Base-by-base conservation (phyloP, 352 stramenopile genomes). In the Phytophthora syringae region DNA sequence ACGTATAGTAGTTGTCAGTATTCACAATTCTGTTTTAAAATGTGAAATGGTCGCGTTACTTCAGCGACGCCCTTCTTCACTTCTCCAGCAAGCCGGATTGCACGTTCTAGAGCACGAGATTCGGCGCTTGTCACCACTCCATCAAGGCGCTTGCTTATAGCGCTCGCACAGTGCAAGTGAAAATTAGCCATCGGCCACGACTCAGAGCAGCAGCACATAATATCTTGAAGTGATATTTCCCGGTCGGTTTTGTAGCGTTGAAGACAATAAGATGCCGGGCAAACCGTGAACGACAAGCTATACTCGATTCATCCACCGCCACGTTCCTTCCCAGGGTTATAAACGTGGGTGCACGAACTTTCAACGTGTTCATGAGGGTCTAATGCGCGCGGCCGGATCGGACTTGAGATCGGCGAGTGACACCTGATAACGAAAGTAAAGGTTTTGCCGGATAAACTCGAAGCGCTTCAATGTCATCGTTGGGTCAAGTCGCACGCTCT, bases 151-250 rank as follows among this genome's bases (percentile, higher is more conserved):
- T 58, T 36, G 15, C 7, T 15, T 16, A 50, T 10, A 11, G 37
- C 53, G 20, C 30, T 47, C 9, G 53, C 21, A n/a, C 40, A 52
- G 30, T 61, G 40, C 2, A 47, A 40, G 5, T 16, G 36, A 16
- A 61, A 61, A 15, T 53, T 61, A 5, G 16, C 21, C 37, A 61
- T 42, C 0, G 53, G 9, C 53, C 43, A 53, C 2, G 40, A 53
- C n/a, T 49, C 25, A 27, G 53, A 61, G 15, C 53, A 61, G 18
- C 40, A 61, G 20, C 43, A 40, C 30, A 52, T 37, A 40, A 52
- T 2, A 61, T 25, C 30, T 52, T 52, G 21, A 61, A 61, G 13
- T 61, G 53, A 30, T 61, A 61, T 12, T 53, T 61, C 6, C 30
- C 28, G 2, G 53, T 61, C 1, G 28, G 30, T 11, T 60, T 60